Evolutionary conservation across 2,329 filamentous ascomycete species (phyloP), one percentile per base, ranked within the genome.

Genomic region (Pochonia chlamydosporia): DNA sequence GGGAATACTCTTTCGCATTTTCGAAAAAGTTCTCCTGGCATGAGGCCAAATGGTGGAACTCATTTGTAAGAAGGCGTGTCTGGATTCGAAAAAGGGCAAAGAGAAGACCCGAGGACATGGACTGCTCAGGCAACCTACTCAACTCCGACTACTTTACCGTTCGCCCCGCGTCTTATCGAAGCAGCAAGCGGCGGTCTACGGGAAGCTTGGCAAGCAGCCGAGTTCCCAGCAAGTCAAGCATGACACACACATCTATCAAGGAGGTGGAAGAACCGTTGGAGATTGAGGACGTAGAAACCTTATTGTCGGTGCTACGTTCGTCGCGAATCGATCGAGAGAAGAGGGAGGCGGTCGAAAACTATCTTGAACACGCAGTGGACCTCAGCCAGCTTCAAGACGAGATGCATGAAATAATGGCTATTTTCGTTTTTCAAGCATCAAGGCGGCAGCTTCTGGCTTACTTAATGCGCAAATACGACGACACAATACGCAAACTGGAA

Each of bases 1-100:
- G 93, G 93, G 86, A 95, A 63, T 99, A 99, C 67, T 93, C 89
- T 14, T 90, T 96, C 63, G 85, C 87, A 54, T 99, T 97, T 62
- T 73, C 74, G 54, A 81, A 77, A 50, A 73, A 69, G 36, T 89
- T 87, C 54, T 81, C 82, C 3, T 99, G 93, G 93, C 93, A 99
- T 65, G 84, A 85, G 3, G 87, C 87, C 16, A 85, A 82, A 23
- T 97, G 92, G 91, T 96, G 89, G 67, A 92, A 91, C 63, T 95
- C 89, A 1, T 99, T 92, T 61, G 93, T 96, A n/a, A 78, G 93
- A 30, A 76, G 93, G 55, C 79, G 93, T 52, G 82, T 89, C 20
- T 99, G 93, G 93, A 81, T 92, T 46, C 77, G 93, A 37, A 86
- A 88, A 63, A 77, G 93, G 28, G 76, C 86, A 44, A 88, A 86